Evolutionary conservation across 176 grass and related monocot genomes (phyloP).

Genomic region (Paspalum vaginatum): DNA sequence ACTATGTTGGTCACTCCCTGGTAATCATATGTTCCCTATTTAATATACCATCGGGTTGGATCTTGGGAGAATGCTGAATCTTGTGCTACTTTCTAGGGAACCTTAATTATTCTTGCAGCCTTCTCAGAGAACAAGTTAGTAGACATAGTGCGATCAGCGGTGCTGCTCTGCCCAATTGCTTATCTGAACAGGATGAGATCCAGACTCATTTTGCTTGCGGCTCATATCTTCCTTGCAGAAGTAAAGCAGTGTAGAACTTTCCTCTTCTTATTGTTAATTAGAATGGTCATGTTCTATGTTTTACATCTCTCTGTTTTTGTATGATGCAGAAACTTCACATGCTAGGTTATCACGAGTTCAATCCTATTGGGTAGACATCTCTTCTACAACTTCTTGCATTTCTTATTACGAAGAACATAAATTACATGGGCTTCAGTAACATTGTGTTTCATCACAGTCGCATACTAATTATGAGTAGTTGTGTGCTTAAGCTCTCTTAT

Average conservation of each 20-base stretch:
- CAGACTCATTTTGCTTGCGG: constrained; percentile 12
- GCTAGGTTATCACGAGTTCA: constrained; percentile 56
- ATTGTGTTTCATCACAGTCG: not conserved
- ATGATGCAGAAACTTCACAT: constrained; percentile 40
- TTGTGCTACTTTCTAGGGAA: constrained; percentile 49
- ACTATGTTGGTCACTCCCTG: constrained; percentile 63
- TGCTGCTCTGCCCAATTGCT: constrained; percentile 61
- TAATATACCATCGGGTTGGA: not conserved
- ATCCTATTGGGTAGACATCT: constrained; percentile 51
- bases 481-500: constrained; percentile 10
- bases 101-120: constrained; percentile 58
- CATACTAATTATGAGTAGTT: constrained; percentile 11
- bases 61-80: constrained; percentile 22
- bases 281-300: not conserved
- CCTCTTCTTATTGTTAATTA: not conserved
- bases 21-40: constrained; percentile 21
- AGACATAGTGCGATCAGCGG: constrained; percentile 59
- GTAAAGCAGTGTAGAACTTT: constrained; percentile 38
- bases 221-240: constrained; percentile 44
- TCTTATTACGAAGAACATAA: constrained; percentile 16
- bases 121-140: constrained; percentile 55
- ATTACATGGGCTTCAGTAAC: not conserved
- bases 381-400: constrained; percentile 14
- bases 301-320: constrained; percentile 8
- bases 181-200: constrained; percentile 50